These are phyloP conservation scores for Schizothecium vesticola DNA, from an alignment of 495 filamentous ascomycete species.

Conservation along the genomic window DNA sequence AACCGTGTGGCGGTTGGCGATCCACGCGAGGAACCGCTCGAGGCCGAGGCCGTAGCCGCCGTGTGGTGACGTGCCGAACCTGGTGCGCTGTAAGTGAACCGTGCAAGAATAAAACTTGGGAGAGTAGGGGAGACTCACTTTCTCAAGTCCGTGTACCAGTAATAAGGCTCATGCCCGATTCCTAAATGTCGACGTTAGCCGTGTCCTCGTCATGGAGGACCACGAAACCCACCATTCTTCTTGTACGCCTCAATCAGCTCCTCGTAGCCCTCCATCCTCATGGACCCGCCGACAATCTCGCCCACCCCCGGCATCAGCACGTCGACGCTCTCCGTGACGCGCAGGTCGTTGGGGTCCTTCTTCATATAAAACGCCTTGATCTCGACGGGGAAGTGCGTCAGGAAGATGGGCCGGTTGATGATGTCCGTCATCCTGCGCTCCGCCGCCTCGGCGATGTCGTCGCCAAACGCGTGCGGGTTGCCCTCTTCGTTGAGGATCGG, in stretches of 20 bases:
- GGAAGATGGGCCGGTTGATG: constrained; percentile 90
- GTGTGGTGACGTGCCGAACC: constrained; percentile 90
- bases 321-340: constrained; percentile 96
- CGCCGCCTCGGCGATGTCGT: constrained; percentile 97
- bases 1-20: constrained; percentile 88
- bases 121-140: constrained; percentile 59
- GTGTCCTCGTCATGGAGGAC: too few relatives aligned
- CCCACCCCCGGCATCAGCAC: constrained; percentile 79
- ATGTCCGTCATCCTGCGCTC: constrained; percentile 96
- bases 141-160: constrained; percentile 98
- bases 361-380: constrained; percentile 99
- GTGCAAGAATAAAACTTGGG: neutral
- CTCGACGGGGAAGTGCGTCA: constrained; percentile 93
- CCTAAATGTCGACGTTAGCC: neutral
- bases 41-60: constrained; percentile 94
- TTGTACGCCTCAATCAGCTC: constrained; percentile 87
- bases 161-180: constrained; percentile 82
- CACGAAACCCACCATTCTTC: constrained; percentile 52
- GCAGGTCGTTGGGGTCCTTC: constrained; percentile 71
- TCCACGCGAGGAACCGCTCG: constrained; percentile 94
- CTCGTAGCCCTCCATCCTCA: constrained; percentile 93
- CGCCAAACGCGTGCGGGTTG: constrained; percentile 82
- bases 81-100: constrained; percentile 29
- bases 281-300: constrained; percentile 94
- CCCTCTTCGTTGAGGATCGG: constrained; percentile 87